phyloP scores from a whole-genome alignment of 768 basidiomycete genomes.

The Pisolithus marmoratus region DNA sequence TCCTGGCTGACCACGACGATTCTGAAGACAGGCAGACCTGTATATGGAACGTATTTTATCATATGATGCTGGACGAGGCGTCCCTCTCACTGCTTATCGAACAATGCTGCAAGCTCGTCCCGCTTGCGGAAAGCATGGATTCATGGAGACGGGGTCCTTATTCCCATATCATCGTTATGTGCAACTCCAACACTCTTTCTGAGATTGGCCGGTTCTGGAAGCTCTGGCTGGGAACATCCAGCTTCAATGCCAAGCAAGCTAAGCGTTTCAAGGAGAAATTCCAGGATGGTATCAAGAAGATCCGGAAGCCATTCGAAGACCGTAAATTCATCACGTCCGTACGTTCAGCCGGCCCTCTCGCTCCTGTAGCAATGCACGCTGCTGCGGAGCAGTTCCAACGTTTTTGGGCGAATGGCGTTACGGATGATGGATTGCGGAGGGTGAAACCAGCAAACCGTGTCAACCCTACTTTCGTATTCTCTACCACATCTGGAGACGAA shows the following conservation, averaged over 20 bases:
- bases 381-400: conserved; percentile 16
- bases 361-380: conserved; percentile 4
- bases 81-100: conserved; percentile 20
- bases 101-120: conserved; percentile 22
- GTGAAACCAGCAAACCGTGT: conserved; percentile 9
- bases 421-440: conserved; percentile 5
- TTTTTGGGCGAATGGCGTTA: conserved; percentile 22
- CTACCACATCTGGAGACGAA: conserved; percentile 10
- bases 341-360: conserved; percentile 26
- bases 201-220: conserved; percentile 19
- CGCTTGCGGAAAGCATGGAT: conserved; percentile 10
- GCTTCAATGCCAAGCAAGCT: conserved; percentile 8
- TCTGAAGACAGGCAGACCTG: conserved; percentile 10
- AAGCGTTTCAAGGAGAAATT: conserved; percentile 14
- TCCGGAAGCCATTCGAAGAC: background rate
- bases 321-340: conserved; percentile 5
- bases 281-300: conserved; percentile 15
- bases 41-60: conserved; percentile 30
- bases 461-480: conserved; percentile 29
- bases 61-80: conserved; percentile 19
- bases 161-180: conserved; percentile 17
- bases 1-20: conserved; percentile 18
- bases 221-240: conserved; percentile 9
- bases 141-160: conserved; percentile 25
- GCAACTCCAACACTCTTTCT: conserved; percentile 19